Base-by-base conservation (phyloP, 2,329 filamentous ascomycete genomes). In the Ampelomyces quisqualis region DNA sequence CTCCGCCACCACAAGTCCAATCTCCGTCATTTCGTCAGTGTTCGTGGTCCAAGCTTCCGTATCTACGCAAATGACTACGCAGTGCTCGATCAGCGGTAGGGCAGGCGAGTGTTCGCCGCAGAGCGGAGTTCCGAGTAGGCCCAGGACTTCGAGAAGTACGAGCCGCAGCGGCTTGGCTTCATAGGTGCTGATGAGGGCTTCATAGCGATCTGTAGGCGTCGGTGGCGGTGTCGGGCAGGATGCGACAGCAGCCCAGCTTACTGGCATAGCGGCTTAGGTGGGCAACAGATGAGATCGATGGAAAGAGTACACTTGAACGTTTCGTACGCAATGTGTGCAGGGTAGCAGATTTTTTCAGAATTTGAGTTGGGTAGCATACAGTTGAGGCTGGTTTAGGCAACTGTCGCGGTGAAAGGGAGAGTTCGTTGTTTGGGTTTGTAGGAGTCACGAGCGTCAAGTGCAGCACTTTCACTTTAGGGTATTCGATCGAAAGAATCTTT, bases 41-140 rank as follows among this genome's bases (percentile, higher is more conserved):
- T 54, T 51, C 3, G 33, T 28, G 2, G 51, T 54, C 36, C 47
- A 51, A 0, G 48, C 49, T 24, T 58, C 55, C 0, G 55, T 58
- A 21, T 58, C 55, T 1, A 58, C 28, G 22, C 46, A 46, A 2
- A 58, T 34, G 0, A 49, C 34, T 14, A 54, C 23, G 1, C 34
- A 39, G 21, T 48, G 40, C 10, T 47, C 30, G 2, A 46, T 37
- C 1, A 57, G 49, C 0, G 40, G 19, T 6, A 20, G 17, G 10
- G 22, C 22, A 23, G 34, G 32, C 9, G 29, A 31, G 5, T 24
- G n/a, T 23, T 34, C 13, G n/a, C n/a, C 20, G 5, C n/a, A 13
- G 15, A 27, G 15, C 7, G 22, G 9, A 5, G 14, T 33, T 10
- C 28, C 24, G 13, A 27, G 33, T 4, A 36, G 6, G 8, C 34